Percentiles rank a stretch among this genome's conserved stretches.
Conservation (phyloP, 2,329 filamentous ascomycete genomes). For the Thyridium curvatum region DNA sequence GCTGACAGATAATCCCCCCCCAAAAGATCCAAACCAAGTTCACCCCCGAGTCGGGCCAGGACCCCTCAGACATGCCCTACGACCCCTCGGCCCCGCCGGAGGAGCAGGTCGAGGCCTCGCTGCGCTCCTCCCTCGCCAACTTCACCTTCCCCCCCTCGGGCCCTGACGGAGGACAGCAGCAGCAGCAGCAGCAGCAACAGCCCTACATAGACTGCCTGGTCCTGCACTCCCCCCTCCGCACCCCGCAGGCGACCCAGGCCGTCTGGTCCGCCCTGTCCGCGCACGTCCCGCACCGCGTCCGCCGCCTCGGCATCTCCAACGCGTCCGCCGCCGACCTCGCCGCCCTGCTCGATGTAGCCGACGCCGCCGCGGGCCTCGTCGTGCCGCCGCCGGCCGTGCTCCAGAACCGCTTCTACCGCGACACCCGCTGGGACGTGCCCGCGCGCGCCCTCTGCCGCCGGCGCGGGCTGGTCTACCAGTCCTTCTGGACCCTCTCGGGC, state of each 20-base stretch:
- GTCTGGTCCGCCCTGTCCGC: slow-evolving; percentile 62
- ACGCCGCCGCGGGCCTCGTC: not conserved
- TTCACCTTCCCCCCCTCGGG: slow-evolving; percentile 34
- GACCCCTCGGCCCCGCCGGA: slow-evolving; percentile 48
- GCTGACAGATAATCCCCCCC: slow-evolving; percentile 2
- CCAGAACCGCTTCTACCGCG: slow-evolving; percentile 67
- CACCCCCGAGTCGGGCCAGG: slow-evolving; percentile 58
- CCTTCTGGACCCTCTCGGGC: slow-evolving; percentile 48
- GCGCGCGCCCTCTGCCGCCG: slow-evolving; percentile 38
- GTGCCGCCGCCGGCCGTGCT: slow-evolving; percentile 56
- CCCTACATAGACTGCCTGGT: slow-evolving; percentile 66
- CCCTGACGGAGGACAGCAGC: no score
- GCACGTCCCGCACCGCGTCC: slow-evolving; percentile 59
- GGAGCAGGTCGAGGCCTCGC: slow-evolving; percentile 60
- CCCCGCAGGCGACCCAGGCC: slow-evolving; percentile 42
- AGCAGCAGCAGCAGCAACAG: no score
- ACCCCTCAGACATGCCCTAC: slow-evolving; percentile 56
- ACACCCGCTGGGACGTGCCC: slow-evolving; percentile 51
- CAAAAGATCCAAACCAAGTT: slow-evolving; percentile 76
- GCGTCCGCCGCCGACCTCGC: slow-evolving; percentile 47
- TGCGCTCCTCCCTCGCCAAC: slow-evolving; percentile 60
- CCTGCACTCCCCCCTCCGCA: slow-evolving; percentile 55
- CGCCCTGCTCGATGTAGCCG: slow-evolving; percentile 34
- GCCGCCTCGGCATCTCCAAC: slow-evolving; percentile 71
- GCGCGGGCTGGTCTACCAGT: slow-evolving; percentile 39